Conservation (phyloP, 225 moss, liverwort and hornwort genomes). For the Sphagnum tenellum region DNA sequence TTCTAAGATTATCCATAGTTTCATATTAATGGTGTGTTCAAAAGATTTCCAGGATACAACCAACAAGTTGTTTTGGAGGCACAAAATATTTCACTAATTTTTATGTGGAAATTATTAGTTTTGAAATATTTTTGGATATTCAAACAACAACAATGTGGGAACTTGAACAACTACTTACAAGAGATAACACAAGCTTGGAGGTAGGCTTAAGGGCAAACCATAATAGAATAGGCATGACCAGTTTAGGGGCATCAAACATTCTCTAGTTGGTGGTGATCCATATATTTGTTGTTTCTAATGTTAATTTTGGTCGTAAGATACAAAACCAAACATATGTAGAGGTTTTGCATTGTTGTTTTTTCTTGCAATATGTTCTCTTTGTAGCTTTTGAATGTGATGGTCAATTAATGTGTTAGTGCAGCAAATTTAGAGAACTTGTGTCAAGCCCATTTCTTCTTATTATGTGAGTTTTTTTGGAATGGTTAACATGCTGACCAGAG, state of each 20-base stretch:
- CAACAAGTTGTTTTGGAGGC: too few relatives aligned
- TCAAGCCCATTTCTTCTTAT: slow-evolving; percentile 89
- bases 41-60: too few relatives aligned
- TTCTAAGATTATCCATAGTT: too few relatives aligned
- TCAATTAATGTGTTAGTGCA: slow-evolving; percentile 78
- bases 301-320: slow-evolving; percentile 75
- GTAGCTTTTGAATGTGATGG: slow-evolving; percentile 93
- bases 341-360: slow-evolving; percentile 85
- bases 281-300: slow-evolving; percentile 92
- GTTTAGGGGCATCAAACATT: slow-evolving; percentile 71
- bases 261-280: slow-evolving; percentile 78
- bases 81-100: too few relatives aligned
- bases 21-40: too few relatives aligned
- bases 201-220: slow-evolving; percentile 61
- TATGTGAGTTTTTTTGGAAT: slow-evolving; percentile 84
- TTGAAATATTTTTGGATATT: slow-evolving; percentile 90
- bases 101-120: slow-evolving; percentile 23
- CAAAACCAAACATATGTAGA: slow-evolving; percentile 93
- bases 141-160: slow-evolving; percentile 76
- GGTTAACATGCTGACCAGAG: slow-evolving; percentile 91
- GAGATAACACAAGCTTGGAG: slow-evolving; percentile 66
- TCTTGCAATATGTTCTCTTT: slow-evolving; percentile 80
- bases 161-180: slow-evolving; percentile 67
- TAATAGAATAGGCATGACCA: slow-evolving; percentile 68
- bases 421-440: slow-evolving; percentile 56